Conservation (phyloP, 306 rosid genomes). For the Acmispon strigosus region DNA sequence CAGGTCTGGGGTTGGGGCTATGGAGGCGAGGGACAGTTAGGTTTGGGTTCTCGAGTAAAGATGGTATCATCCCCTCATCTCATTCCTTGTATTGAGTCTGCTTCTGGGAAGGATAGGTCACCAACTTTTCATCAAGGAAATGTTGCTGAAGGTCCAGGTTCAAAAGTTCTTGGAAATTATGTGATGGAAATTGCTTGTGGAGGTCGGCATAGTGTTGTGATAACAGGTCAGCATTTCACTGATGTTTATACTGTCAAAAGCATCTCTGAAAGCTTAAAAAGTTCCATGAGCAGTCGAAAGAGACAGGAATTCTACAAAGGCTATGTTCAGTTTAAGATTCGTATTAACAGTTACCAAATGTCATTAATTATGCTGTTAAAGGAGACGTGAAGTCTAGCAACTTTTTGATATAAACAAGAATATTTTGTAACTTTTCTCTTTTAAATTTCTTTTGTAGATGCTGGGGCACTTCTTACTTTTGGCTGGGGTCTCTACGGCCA, state of each 20-base stretch:
- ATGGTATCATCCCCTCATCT: conserved; percentile 78
- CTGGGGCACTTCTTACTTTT: conserved; percentile 67
- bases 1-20: conserved; percentile 99
- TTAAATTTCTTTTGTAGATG: conserved; percentile 40
- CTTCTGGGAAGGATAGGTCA: conserved; percentile 53
- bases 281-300: not conserved
- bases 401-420: not conserved
- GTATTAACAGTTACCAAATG: not conserved
- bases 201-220: conserved; percentile 79
- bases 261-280: not conserved
- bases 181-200: conserved; percentile 86
- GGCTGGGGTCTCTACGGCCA: conserved; percentile 96
- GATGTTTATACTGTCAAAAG: not conserved
- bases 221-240: conserved; percentile 56
- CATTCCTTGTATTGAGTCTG: conserved; percentile 61
- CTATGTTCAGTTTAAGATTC: conserved; percentile 11
- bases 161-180: conserved; percentile 54
- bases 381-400: not conserved
- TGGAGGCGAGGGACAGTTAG: conserved; percentile 99
- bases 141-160: conserved; percentile 30
- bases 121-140: conserved; percentile 36
- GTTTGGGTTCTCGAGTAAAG: conserved; percentile 89
- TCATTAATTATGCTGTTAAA: not conserved
- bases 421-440: not conserved
- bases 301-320: not conserved